phyloP scores from a whole-genome alignment of 1,284 basidiomycete species.

The Leccinum holopus region DNA sequence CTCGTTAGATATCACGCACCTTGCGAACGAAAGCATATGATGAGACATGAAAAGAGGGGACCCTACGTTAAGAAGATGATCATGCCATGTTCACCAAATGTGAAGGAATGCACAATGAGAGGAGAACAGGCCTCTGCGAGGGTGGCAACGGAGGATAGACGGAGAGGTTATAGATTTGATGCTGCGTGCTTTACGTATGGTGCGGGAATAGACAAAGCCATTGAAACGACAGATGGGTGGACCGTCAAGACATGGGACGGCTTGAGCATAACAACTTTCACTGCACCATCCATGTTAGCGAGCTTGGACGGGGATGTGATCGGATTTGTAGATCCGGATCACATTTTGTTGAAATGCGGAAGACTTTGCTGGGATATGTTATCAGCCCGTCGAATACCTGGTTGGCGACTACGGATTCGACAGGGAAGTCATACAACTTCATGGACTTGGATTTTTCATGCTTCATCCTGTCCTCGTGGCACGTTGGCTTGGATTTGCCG shows the following conservation, averaged over 20 bases:
- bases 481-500: slow-evolving; percentile 24
- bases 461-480: slow-evolving; percentile 40
- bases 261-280: slow-evolving; percentile 87
- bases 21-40: slow-evolving; percentile 62
- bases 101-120: not conserved
- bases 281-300: slow-evolving; percentile 72
- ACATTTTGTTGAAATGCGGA: slow-evolving; percentile 3
- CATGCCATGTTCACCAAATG: not conserved
- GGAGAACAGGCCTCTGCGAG: not conserved
- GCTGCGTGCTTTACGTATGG: slow-evolving; percentile 65
- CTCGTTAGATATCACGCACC: slow-evolving; percentile 36
- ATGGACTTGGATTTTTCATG: slow-evolving; percentile 34
- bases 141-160: not conserved
- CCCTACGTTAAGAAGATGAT: not conserved
- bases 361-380: not conserved
- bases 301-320: slow-evolving; percentile 69
- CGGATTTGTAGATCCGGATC: slow-evolving; percentile 82
- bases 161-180: slow-evolving; percentile 56
- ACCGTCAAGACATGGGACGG: slow-evolving; percentile 70
- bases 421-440: slow-evolving; percentile 41
- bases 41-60: not conserved
- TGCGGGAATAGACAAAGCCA: slow-evolving; percentile 35
- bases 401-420: slow-evolving; percentile 46
- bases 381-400: slow-evolving; percentile 68
- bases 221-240: slow-evolving; percentile 35